phyloP scores from a whole-genome alignment of 495 filamentous ascomycete species.

The Monascus purpureus region DNA sequence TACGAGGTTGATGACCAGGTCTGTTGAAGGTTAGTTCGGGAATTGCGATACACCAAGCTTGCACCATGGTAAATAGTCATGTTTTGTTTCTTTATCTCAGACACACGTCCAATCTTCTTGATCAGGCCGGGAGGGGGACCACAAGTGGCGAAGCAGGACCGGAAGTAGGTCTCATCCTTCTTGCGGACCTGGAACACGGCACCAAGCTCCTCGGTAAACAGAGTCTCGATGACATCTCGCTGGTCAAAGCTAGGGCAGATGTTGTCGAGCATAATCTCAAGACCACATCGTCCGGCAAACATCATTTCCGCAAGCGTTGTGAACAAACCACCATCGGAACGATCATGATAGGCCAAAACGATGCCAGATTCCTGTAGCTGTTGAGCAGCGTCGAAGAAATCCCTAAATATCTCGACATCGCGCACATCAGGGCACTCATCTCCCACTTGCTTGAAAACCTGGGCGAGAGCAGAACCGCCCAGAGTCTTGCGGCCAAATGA shows the following conservation, averaged over 20 bases:
- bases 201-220: slow-evolving; percentile 97
- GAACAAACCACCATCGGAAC: slow-evolving; percentile 84
- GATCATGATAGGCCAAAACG: slow-evolving; percentile 90
- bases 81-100: slow-evolving; percentile 56
- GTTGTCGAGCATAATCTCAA: slow-evolving; percentile 69
- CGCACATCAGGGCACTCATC: slow-evolving; percentile 74
- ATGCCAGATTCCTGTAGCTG: slow-evolving; percentile 76
- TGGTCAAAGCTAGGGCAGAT: slow-evolving; percentile 41
- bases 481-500: slow-evolving; percentile 62
- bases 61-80: slow-evolving; percentile 61
- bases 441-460: slow-evolving; percentile 81
- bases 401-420: slow-evolving; percentile 65
- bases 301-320: slow-evolving; percentile 95
- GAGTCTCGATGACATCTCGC: slow-evolving; percentile 50
- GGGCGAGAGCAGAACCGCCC: slow-evolving; percentile 85
- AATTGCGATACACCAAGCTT: slow-evolving; percentile 49
- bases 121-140: slow-evolving; percentile 73
- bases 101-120: slow-evolving; percentile 65
- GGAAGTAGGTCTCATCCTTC: slow-evolving; percentile 71
- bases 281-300: slow-evolving; percentile 88
- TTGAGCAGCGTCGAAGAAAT: slow-evolving; percentile 82
- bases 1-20: slow-evolving; percentile 81
- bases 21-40: slow-evolving; percentile 66
- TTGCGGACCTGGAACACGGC: slow-evolving; percentile 91
- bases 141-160: slow-evolving; percentile 80